These are phyloP conservation scores for Uronychia binucleata DNA, from an alignment of 73 alveolate species.

Conservation along the genomic window DNA sequence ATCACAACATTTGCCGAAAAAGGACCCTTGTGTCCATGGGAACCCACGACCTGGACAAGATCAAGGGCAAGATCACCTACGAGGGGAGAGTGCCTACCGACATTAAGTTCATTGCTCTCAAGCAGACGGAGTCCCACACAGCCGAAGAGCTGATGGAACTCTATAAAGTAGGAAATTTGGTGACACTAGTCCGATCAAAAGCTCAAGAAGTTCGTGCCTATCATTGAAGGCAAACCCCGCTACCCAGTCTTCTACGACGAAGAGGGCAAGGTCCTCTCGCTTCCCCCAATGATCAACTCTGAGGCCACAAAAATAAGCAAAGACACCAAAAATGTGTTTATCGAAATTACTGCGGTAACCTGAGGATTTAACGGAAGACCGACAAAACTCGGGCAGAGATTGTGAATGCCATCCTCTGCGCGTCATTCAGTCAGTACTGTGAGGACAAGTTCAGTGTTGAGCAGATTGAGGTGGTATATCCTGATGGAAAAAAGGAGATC, in stretches of 20 bases:
- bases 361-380: slow-evolving; percentile 65
- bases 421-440: slow-evolving; percentile 82
- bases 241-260: slow-evolving; percentile 97
- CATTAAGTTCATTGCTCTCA: slow-evolving; percentile 90
- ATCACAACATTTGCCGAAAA: slow-evolving; percentile 94
- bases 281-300: slow-evolving; percentile 99
- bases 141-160: slow-evolving; percentile 72
- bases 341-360: slow-evolving; percentile 81
- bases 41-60: slow-evolving; percentile 98
- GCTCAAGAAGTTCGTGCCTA: slow-evolving; percentile 92
- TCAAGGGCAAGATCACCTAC: slow-evolving; percentile 93
- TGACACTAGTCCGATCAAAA: slow-evolving; percentile 68
- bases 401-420: slow-evolving; percentile 63
- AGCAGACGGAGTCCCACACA: slow-evolving; percentile 73
- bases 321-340: slow-evolving; percentile 92
- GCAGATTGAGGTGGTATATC: slow-evolving; percentile 71
- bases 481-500: slow-evolving; percentile 60
- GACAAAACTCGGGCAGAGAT: slow-evolving; percentile 14
- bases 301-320: slow-evolving; percentile 97
- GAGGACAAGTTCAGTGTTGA: slow-evolving; percentile 75
- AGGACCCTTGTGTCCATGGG: slow-evolving; percentile 96
- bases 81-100: slow-evolving; percentile 90
- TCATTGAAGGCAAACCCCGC: slow-evolving; percentile 93
- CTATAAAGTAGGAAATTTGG: no score
- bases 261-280: slow-evolving; percentile 90